Percentiles rank a stretch among this genome's conserved stretches.
phyloP scores from a whole-genome alignment of 306 rosid genomes.

The Begonia peltatifolia region DNA sequence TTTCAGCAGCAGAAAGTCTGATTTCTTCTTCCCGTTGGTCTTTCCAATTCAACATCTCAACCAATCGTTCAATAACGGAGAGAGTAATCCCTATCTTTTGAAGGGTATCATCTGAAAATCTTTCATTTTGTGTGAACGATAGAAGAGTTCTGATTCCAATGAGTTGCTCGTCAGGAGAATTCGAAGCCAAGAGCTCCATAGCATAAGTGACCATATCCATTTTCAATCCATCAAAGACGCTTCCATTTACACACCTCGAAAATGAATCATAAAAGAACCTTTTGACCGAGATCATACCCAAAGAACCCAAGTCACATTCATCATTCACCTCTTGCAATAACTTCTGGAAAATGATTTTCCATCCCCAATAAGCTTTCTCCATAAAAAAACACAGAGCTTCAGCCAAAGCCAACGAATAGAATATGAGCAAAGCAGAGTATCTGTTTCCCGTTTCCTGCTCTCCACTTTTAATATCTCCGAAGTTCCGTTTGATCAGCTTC shows the following conservation, averaged over 20 bases:
- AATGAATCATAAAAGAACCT: conserved; percentile 89
- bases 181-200: conserved; percentile 69
- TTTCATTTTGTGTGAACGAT: conserved; percentile 30
- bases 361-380: conserved; percentile 84
- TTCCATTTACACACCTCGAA: conserved; percentile 73
- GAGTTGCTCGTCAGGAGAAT: conserved; percentile 81
- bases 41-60: conserved; percentile 93
- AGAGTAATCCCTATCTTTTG: conserved; percentile 73
- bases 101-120: conserved; percentile 63
- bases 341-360: conserved; percentile 46
- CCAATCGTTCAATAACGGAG: conserved; percentile 57
- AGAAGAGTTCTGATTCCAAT: conserved; percentile 66
- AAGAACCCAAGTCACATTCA: conserved; percentile 62
- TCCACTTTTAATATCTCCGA: conserved; percentile 61
- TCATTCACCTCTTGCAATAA: conserved; percentile 53
- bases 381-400: conserved; percentile 73
- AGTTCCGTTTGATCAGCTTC: conserved; percentile 52
- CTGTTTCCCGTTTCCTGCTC: conserved; percentile 72
- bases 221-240: conserved; percentile 86
- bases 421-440: conserved; percentile 51
- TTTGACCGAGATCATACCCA: conserved; percentile 47
- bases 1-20: conserved; percentile 69
- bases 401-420: conserved; percentile 70
- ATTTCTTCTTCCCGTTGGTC: conserved; percentile 71
- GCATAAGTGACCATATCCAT: conserved; percentile 86